A percentile compares a stretch with the other conserved stretches of the same genome.
These are phyloP conservation scores for Wallacemonas sp. DNA, from an alignment of 208 protist species.

Conservation along the genomic window DNA sequence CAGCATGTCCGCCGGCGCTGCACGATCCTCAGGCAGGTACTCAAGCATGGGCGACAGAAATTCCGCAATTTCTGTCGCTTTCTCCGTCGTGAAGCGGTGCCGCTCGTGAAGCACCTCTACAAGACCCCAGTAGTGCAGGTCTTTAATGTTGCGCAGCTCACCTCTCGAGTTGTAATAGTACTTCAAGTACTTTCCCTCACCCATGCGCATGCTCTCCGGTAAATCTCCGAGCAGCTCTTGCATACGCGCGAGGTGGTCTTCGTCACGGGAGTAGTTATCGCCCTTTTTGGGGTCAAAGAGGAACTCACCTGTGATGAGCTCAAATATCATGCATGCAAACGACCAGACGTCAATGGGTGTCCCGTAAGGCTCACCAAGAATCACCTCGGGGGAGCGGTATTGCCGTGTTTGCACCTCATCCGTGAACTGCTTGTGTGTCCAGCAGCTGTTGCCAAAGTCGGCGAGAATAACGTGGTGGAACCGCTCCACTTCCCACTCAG, in stretches of 20 bases:
- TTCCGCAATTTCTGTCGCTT: slow-evolving; percentile 89
- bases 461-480: slow-evolving; percentile 95
- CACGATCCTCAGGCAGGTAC: slow-evolving; percentile 79
- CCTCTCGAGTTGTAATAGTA: slow-evolving; percentile 90
- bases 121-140: slow-evolving; percentile 73
- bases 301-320: slow-evolving; percentile 94
- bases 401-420: slow-evolving; percentile 93
- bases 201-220: slow-evolving; percentile 84
- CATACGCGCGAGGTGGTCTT: slow-evolving; percentile 94
- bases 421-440: slow-evolving; percentile 96
- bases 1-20: slow-evolving; percentile 86
- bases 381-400: slow-evolving; percentile 93
- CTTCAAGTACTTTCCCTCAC: slow-evolving; percentile 65
- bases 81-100: slow-evolving; percentile 88
- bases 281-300: slow-evolving; percentile 94
- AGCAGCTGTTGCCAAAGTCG: slow-evolving; percentile 99
- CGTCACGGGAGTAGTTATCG: slow-evolving; percentile 87
- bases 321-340: slow-evolving; percentile 93
- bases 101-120: slow-evolving; percentile 93
- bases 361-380: slow-evolving; percentile 84
- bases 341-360: slow-evolving; percentile 93
- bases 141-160: slow-evolving; percentile 77
- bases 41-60: slow-evolving; percentile 97
- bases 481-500: slow-evolving; percentile 82
- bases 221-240: slow-evolving; percentile 93